Base-by-base conservation (phyloP, 169 alveolate species). In the Plasmodium blacklocki region DNA sequence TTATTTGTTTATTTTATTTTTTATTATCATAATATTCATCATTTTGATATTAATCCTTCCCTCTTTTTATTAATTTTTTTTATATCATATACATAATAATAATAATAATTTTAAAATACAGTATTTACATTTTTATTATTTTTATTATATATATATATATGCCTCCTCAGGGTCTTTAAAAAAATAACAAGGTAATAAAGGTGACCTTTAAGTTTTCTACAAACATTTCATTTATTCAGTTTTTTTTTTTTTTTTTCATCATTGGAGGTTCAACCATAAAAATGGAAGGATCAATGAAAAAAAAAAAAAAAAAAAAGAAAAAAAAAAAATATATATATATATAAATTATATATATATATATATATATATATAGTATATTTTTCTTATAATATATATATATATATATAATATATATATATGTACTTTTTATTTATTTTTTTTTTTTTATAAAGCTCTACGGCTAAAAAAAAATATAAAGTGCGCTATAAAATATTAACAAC, bases 161-260 rank as follows among this genome's bases (percentile, higher is more conserved):
- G 90, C 90, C 90, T 80, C 90, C 90, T 80, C 90, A 80, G 90
- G 90, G 90, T 80, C 90, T 67, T 45, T 45, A 72, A 66, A 80
- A 80, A 52, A 71, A 76, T 67, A 80, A 80, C 90, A 80, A 80
- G 90, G 90, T 80, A 80, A 80, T 45, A 32, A 50, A 18, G 52
- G 29, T 64, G 29, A 74, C 67, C 90, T 66, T 66, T 80, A 67
- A 26, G 90, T 80, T 18, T 67, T 80, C 90, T 18, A 26, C 90
- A 80, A 66, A 70, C 32, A 67, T 52, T 62, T 49, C 21, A 29
- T 80, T 80, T 39, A 56, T 67, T 67, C 43, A 68, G 71, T 80
- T 54, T 67, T 45, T 78, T 67, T 54, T 68, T n/a, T 71, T 73
- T 64, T 66, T 62, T 32, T 47, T 80, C 90, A 80, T 80, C 90